Evolutionary conservation across 2,329 filamentous ascomycete species (phyloP).

Genomic region (Pseudodiploospora longispora): DNA sequence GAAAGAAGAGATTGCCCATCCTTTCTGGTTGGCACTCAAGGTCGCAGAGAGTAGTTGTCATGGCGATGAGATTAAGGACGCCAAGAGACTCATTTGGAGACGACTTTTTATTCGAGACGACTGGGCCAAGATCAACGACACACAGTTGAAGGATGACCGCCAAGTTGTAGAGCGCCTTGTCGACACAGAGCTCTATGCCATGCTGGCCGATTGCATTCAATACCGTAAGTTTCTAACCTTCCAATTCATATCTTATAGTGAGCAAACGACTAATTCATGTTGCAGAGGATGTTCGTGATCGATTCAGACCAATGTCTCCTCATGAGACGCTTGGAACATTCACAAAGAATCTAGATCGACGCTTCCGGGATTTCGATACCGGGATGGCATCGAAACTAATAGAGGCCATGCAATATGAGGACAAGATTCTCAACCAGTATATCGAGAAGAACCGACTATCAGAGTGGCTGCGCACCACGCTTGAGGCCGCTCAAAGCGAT

Average conservation of each 20-base stretch:
- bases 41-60: conserved; percentile 47
- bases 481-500: conserved; percentile 29
- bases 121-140: conserved; percentile 74
- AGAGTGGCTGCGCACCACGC: conserved; percentile 49
- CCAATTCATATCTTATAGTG: neutral
- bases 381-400: conserved; percentile 59
- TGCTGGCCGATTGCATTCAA: conserved; percentile 55
- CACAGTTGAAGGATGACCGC: conserved; percentile 62
- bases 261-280: conserved; percentile 19
- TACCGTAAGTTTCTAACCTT: conserved; percentile 45
- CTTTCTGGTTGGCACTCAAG: conserved; percentile 69
- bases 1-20: conserved; percentile 48
- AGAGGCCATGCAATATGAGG: conserved; percentile 66
- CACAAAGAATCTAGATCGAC: conserved; percentile 51
- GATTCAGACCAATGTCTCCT: conserved; percentile 40
- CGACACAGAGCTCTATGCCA: conserved; percentile 60
- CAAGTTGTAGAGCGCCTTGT: conserved; percentile 55
- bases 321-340: conserved; percentile 51
- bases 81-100: conserved; percentile 69
- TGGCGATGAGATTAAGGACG: conserved; percentile 50
- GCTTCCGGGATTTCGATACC: conserved; percentile 52
- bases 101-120: conserved; percentile 77
- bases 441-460: conserved; percentile 62
- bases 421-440: conserved; percentile 54
- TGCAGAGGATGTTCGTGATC: conserved; percentile 33